Evolutionary conservation across 495 filamentous ascomycete genomes (phyloP).

Genomic region (Neurospora sp.): DNA sequence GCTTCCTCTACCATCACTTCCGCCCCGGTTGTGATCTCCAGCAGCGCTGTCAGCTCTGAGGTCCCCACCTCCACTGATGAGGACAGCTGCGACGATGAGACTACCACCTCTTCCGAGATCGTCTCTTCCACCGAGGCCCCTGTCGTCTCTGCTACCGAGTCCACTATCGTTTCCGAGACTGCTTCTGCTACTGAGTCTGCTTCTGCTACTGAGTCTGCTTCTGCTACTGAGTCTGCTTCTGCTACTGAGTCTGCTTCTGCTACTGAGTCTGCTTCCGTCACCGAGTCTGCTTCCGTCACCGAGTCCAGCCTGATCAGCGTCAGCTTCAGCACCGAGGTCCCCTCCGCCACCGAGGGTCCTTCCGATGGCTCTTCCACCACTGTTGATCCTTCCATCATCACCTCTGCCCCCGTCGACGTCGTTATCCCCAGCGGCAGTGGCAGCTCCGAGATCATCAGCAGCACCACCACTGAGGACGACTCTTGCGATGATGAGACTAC

Average conservation of each 20-base stretch:
- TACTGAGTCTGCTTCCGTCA: neutral
- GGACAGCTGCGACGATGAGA: neutral
- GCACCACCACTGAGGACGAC: constrained; percentile 5
- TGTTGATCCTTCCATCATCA: neutral
- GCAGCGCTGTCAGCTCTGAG: constrained; percentile 8
- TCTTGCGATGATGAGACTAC: constrained; percentile 8
- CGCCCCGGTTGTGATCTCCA: constrained; percentile 9
- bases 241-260: neutral
- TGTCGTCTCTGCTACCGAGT: neutral
- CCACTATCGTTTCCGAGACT: neutral
- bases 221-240: neutral
- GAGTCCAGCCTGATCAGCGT: neutral
- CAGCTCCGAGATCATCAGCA: neutral
- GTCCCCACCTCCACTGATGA: neutral
- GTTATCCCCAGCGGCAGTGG: neutral
- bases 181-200: neutral
- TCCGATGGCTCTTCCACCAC: neutral
- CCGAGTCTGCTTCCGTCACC: neutral
- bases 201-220: neutral
- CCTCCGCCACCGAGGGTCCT: neutral
- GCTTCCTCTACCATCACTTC: neutral
- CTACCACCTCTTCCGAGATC: neutral
- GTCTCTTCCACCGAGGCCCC: constrained; percentile 1
- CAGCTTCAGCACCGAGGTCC: neutral
- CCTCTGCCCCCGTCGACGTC: neutral